These are phyloP conservation scores for Beta vulgaris DNA, from an alignment of 148 eudicot genomes.

Conservation along the genomic window DNA sequence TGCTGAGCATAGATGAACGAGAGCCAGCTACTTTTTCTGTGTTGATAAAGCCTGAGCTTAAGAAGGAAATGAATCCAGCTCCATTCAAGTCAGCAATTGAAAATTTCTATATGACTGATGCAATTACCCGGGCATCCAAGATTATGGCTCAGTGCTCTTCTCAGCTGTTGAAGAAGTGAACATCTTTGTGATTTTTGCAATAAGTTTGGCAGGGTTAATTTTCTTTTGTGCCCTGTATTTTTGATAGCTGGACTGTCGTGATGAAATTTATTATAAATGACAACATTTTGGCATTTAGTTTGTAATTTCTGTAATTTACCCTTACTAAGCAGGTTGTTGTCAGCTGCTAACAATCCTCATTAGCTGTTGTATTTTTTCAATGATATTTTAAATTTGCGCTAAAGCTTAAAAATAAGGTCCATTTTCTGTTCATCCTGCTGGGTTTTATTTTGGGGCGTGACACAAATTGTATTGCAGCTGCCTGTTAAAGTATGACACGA, in stretches of 20 bases:
- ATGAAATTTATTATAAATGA: constrained; percentile 18
- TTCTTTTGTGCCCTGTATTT: constrained; percentile 18
- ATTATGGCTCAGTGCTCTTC: constrained; percentile 97
- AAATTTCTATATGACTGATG: constrained; percentile 93
- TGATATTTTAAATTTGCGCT: not conserved
- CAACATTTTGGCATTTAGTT: constrained; percentile 20
- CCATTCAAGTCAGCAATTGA: constrained; percentile 68
- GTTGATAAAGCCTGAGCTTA: constrained; percentile 55
- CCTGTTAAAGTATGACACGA: too few species aligned
- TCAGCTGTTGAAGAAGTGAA: constrained; percentile 66
- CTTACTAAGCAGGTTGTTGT: constrained; percentile 22
- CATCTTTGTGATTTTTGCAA: constrained; percentile 2
- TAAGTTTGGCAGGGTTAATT: constrained; percentile 22
- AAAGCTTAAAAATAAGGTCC: not conserved
- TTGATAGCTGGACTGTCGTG: constrained; percentile 13
- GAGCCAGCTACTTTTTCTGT: constrained; percentile 67
- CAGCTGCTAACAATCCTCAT: constrained; percentile 11
- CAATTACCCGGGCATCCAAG: constrained; percentile 95
- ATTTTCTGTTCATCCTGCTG: not conserved
- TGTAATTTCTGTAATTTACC: constrained; percentile 24
- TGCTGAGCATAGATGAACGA: constrained; percentile 67
- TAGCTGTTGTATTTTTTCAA: constrained; percentile 22
- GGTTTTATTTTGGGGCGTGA: not conserved
- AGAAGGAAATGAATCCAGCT: constrained; percentile 36
- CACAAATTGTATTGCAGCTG: too few species aligned